These are phyloP conservation scores for Onygena corvina DNA, from an alignment of 2,329 filamentous ascomycete genomes.

Conservation along the genomic window DNA sequence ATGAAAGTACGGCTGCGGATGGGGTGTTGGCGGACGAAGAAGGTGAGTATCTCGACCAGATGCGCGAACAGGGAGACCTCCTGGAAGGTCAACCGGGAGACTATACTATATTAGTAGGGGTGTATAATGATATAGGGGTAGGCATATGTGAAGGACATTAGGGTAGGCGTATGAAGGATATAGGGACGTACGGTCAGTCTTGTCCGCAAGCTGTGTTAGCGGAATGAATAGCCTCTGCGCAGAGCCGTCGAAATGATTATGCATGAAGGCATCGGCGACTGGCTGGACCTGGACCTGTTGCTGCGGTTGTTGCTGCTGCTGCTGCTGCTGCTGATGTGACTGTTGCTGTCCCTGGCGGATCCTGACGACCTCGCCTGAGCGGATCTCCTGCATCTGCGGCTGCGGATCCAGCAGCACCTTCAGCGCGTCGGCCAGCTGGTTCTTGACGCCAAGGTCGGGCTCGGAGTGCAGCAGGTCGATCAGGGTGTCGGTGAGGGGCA, in stretches of 20 bases:
- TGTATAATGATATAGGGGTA: too few relatives aligned
- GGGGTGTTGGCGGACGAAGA: constrained; percentile 82
- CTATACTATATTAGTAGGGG: constrained; percentile 24
- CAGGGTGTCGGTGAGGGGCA: constrained; percentile 77
- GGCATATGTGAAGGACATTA: too few relatives aligned
- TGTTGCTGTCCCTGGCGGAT: constrained; percentile 37
- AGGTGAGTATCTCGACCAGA: constrained; percentile 83
- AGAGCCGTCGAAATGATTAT: constrained; percentile 79
- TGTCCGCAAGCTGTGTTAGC: constrained; percentile 63
- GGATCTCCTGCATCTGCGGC: constrained; percentile 45
- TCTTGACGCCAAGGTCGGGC: constrained; percentile 85
- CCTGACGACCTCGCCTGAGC: constrained; percentile 59
- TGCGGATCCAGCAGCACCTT: constrained; percentile 79
- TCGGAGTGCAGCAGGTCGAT: constrained; percentile 87
- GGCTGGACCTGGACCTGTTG: constrained; percentile 39
- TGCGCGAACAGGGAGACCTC: constrained; percentile 86
- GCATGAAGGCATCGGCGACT: constrained; percentile 74
- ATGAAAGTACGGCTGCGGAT: constrained; percentile 82
- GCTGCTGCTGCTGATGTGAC: not conserved
- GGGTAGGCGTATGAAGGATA: not conserved
- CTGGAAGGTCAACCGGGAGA: constrained; percentile 63
- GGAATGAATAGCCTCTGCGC: constrained; percentile 78
- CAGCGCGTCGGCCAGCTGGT: constrained; percentile 87
- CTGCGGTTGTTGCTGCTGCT: not conserved
- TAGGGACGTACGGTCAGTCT: constrained; percentile 39